phyloP scores from a whole-genome alignment of 2,329 filamentous ascomycete genomes.

The Karstenula rhodostoma region DNA sequence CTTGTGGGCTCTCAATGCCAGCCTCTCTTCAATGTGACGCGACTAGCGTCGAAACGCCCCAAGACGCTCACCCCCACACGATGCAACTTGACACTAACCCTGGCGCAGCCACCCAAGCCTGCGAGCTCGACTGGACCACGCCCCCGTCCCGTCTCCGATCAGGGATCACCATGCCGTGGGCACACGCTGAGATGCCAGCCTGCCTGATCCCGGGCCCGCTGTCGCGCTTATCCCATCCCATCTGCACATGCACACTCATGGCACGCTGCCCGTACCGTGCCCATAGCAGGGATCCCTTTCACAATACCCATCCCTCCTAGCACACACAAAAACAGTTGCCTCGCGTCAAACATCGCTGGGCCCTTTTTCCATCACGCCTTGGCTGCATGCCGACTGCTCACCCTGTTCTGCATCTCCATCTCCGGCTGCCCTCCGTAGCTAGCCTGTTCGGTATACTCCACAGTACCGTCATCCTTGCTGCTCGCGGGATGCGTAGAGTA shows the following conservation, averaged over 20 bases:
- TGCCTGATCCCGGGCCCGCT: conserved; percentile 24
- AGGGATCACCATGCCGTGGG: conserved; percentile 25
- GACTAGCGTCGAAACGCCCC: conserved; percentile 36
- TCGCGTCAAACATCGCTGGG: conserved; percentile 39
- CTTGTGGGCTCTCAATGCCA: conserved; percentile 16
- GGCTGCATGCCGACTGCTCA: conserved; percentile 47
- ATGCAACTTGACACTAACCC: conserved; percentile 39
- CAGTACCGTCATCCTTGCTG: conserved; percentile 45
- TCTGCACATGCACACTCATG: conserved; percentile 31
- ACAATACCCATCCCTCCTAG: conserved; percentile 31
- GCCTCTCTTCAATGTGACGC: conserved; percentile 35
- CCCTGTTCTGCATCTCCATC: conserved; percentile 42
- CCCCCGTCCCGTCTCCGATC: conserved; percentile 38
- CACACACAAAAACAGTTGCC: conserved; percentile 39
- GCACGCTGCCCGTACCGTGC: conserved; percentile 6
- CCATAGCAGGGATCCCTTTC: conserved; percentile 11
- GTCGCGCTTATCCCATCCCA: conserved; percentile 29
- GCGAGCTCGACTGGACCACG: conserved; percentile 31
- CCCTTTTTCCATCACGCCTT: conserved; percentile 36
- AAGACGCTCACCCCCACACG: conserved; percentile 40
- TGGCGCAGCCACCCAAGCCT: conserved; percentile 39
- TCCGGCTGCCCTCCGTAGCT: conserved; percentile 38
- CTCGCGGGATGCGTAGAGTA: conserved; percentile 39
- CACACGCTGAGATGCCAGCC: conserved; percentile 35
- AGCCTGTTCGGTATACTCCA: conserved; percentile 39